Evolutionary conservation across 805 yeast species (phyloP).

Genomic region (Candida nanaspora): DNA sequence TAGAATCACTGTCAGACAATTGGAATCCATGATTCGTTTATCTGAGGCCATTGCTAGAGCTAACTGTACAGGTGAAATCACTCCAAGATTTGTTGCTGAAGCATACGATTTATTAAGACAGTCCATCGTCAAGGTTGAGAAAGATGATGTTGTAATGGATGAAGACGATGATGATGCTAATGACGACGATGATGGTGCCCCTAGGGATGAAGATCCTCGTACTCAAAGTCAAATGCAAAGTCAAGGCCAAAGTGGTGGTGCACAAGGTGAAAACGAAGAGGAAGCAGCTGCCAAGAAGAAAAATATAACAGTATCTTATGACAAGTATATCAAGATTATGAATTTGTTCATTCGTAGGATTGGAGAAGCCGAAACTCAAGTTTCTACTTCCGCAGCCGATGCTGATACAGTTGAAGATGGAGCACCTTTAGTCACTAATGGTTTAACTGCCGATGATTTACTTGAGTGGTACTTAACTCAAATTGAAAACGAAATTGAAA

Average conservation of each 20-base stretch:
- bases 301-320: conserved; percentile 62
- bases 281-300: conserved; percentile 12
- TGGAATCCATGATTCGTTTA: conserved; percentile 87
- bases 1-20: conserved; percentile 93
- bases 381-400: conserved; percentile 16
- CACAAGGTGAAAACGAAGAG: conserved; percentile 2
- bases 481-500: conserved; percentile 60
- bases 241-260: conserved; percentile 1
- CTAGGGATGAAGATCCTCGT: conserved; percentile 7
- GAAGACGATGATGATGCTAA: conserved; percentile 64
- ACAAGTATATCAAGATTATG: conserved; percentile 80
- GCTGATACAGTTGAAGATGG: conserved; percentile 23
- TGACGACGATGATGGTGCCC: conserved; percentile 18
- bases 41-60: conserved; percentile 97
- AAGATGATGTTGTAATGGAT: conserved; percentile 33
- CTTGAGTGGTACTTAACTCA: conserved; percentile 77
- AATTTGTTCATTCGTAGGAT: conserved; percentile 61
- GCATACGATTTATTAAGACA: conserved; percentile 87
- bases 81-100: conserved; percentile 82
- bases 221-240: background rate
- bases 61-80: conserved; percentile 83
- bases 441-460: conserved; percentile 60
- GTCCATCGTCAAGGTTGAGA: conserved; percentile 88
- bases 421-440: too few species aligned
- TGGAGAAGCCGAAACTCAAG: conserved; percentile 17